Evolutionary conservation across 2,329 filamentous ascomycete species (phyloP).

Genomic region (Cercospora citrullina): DNA sequence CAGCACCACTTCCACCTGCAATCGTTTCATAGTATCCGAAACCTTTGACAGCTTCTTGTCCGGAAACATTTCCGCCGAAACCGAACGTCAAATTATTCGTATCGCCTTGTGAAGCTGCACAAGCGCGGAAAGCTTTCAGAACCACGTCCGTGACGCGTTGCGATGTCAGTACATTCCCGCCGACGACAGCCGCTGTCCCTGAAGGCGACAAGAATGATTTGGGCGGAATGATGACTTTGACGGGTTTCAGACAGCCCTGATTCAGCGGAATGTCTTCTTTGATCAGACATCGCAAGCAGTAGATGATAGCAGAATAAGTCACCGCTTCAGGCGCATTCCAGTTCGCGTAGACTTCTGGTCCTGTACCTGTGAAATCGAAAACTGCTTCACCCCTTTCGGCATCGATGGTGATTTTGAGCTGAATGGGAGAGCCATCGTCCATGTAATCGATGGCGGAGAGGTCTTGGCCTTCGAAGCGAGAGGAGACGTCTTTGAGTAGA

Average conservation of each 20-base stretch:
- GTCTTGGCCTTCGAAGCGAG: constrained; percentile 67
- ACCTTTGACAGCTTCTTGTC: constrained; percentile 63
- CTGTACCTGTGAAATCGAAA: constrained; percentile 78
- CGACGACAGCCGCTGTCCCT: constrained; percentile 76
- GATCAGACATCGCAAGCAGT: constrained; percentile 77
- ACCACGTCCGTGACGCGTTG: constrained; percentile 84
- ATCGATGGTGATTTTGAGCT: constrained; percentile 73
- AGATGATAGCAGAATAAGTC: constrained; percentile 82
- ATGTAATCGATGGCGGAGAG: constrained; percentile 77
- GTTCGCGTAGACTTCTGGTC: constrained; percentile 66
- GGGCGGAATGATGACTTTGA: constrained; percentile 71
- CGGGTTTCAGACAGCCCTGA: constrained; percentile 78
- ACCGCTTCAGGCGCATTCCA: constrained; percentile 81
- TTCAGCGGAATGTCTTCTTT: constrained; percentile 81
- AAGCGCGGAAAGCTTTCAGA: constrained; percentile 75
- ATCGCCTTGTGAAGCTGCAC: constrained; percentile 76
- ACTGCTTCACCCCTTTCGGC: constrained; percentile 70
- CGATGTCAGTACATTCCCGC: constrained; percentile 75
- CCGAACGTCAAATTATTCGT: constrained; percentile 86
- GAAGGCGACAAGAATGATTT: constrained; percentile 73
- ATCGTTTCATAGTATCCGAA: constrained; percentile 91
- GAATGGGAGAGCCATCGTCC: constrained; percentile 81
- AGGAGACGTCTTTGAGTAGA: constrained; percentile 70
- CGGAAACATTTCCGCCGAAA: constrained; percentile 66
- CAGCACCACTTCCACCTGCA: constrained; percentile 73